Evolutionary conservation across 495 filamentous ascomycete species (phyloP), one percentile per base, ranked within the genome.

Genomic region (Hyaloscypha hepaticicola): DNA sequence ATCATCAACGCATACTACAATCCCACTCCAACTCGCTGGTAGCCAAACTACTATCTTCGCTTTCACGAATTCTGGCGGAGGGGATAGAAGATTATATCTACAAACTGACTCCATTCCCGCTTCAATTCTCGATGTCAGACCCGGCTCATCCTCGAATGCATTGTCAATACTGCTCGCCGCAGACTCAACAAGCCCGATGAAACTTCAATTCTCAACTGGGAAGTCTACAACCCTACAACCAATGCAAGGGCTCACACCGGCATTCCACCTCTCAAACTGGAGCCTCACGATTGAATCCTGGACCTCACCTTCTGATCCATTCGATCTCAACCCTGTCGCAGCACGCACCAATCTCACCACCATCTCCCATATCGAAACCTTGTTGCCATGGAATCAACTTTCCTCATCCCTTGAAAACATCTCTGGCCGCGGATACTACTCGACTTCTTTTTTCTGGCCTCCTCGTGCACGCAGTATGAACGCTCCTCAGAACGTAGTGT

Each of bases 371-470:
- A 71, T 75, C 57, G 66, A 70, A 1, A 58, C 63, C 3, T 71
- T 80, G 0, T 33, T 75, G 5, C 74, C 79, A 0, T 82, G 80
- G 80, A 45, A 45, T 45, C 1, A 22, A 16, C 55, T 75, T 4
- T 78, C 83, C 27, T 73, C 74, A 5, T 72, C 69, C 1, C 63
- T 81, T 3, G 68, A 69, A 25, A 80, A 82, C 24, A 70, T 76
- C 14, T 80, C 78, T 29, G 81, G 80, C 2, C 53, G 81, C 2
- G 80, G 82, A 3, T 78, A 80, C 66, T 84, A 84, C 70, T 72
- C 68, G 12, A 76, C 77, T 1, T 70, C 71, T 0, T 75, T 85
- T 33, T 63, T 48, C 27, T 58, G 53, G 33, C 79, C 64, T 72
- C 38, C 38, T 45, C 1, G 11, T 16, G 38, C 31, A 3, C 31